Evolutionary conservation across 768 basidiomycete species (phyloP), one percentile per base, ranked within the genome.

Genomic region (Serendipita sp.): DNA sequence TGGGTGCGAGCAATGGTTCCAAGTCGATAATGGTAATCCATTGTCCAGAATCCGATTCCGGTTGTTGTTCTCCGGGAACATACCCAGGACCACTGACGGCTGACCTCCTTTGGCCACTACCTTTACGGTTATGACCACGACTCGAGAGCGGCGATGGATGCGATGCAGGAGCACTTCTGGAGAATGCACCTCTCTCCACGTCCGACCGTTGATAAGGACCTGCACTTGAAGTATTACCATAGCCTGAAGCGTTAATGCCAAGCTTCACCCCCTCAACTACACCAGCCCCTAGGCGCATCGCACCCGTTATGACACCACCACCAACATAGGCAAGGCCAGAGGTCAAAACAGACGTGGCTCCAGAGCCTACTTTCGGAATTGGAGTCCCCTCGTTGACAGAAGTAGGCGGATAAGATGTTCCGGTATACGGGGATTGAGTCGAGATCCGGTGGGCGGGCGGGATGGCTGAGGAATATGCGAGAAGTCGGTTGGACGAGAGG

Each of bases 11-110:
- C 24, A 81, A 72, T 0, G 79, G 72, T 28, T 67, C 71, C 3
- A 88, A 70, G 71, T 88, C 86, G 16, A 88, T 66, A 0, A 88
- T 76, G 0, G 79, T 80, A 56, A 88, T 76, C 70, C 78, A 78
- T 71, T 76, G 75, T 1, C 79, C 79, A 35, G 32, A 38, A 10
- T 34, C 64, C 10, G 47, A 16, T 15, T 35, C 38, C 3, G 32
- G 28, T 4, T 11, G 10, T n/a, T n/a, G 16, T 41, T 41, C 38
- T 13, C 38, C 38, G 13, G 13, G 5, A 7, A 5, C 38, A 13
- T 41, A 41, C 3, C 56, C 56, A 5, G 56, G 56, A 28, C 56
- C 56, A 28, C 24, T 10, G 11, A 60, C 35, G 16, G 56, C 56
- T 10, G 24, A 28, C n/a, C 56, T 24, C 10, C 24, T 60, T 37